Base-by-base conservation (phyloP, 2,329 filamentous ascomycete species). In the Sclerotiophoma versabilis region DNA sequence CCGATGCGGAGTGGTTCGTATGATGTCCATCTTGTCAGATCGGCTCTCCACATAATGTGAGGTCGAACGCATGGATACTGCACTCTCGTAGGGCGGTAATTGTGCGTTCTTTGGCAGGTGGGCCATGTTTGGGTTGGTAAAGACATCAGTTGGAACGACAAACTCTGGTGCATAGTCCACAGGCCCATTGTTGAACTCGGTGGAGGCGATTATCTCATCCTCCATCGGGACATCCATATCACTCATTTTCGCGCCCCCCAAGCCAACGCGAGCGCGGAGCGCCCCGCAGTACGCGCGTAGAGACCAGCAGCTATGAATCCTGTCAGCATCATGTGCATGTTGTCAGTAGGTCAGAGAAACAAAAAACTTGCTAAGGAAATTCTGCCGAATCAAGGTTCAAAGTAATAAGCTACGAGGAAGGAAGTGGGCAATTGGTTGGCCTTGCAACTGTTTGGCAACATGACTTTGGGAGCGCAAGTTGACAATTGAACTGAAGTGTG, bases 181-280 rank as follows among this genome's bases (percentile, higher is more conserved):
- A 10, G 41, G 23, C 1, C 39, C 51, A 46, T 30, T 70, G 48
- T 74, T 74, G n/a, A 67, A 38, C 45, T 75, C 73, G 15, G 72
- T 74, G 10, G 71, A 68, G 22, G 71, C 52, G 14, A 73, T 57
- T 8, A 63, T 58, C 27, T 70, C 72, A 15, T 70, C 70, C 12
- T 59, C 66, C 65, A 73, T 73, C n/a, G 58, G 45, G 33, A 62
- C 64, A 49, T 73, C 69, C 17, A 62, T 62, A 36, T 66, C 63
- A 10, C 70, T 67, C 65, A 73, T 71, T 25, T 45, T 55, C 57
- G 45, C 41, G 46, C 51, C 44, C 37, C 30, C 19, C n/a, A 14
- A 38, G 43, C 37, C 36, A 41, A 49, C 36, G 53, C 58, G 54
- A 62, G 57, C 55, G 58, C 57, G 46, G 36, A 37, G 57, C 56